Evolutionary conservation across 345 rosid species (phyloP).

Genomic region (Lagerstroemia speciosa): DNA sequence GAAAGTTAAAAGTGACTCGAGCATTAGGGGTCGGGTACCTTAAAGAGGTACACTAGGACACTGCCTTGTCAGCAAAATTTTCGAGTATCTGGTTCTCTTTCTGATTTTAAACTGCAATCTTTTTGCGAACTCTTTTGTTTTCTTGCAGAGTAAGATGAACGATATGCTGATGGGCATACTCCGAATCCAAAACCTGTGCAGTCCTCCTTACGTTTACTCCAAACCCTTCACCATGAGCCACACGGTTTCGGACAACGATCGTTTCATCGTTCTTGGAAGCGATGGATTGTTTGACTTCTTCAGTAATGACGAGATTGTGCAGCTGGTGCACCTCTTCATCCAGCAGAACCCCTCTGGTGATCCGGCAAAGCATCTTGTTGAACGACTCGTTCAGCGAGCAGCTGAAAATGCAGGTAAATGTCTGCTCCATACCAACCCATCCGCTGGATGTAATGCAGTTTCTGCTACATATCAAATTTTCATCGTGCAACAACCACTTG

Average conservation of each 20-base stretch:
- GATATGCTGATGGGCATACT: slow-evolving; percentile 22
- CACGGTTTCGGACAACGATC: slow-evolving; percentile 14
- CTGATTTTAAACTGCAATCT: background rate
- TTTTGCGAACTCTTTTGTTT: background rate
- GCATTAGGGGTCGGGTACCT: slow-evolving; percentile 24
- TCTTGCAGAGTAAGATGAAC: slow-evolving; percentile 19
- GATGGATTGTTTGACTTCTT: slow-evolving; percentile 22
- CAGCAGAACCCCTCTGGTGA: slow-evolving; percentile 15
- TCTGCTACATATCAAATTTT: background rate
- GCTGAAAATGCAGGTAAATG: slow-evolving; percentile 15
- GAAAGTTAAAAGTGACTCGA: slow-evolving; percentile 18
- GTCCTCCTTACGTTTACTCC: slow-evolving; percentile 20
- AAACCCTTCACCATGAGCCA: slow-evolving; percentile 15
- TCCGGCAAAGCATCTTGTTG: slow-evolving; percentile 18
- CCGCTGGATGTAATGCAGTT: too few species aligned
- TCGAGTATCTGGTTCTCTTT: background rate
- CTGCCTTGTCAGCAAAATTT: background rate
- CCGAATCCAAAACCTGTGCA: slow-evolving; percentile 12
- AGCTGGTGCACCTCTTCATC: slow-evolving; percentile 14
- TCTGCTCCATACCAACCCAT: background rate
- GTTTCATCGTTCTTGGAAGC: slow-evolving; percentile 16
- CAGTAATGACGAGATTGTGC: slow-evolving; percentile 14
- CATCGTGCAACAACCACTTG: background rate
- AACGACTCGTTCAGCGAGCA: slow-evolving; percentile 14
- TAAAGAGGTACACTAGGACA: slow-evolving; percentile 12